Conservation (phyloP, 2,329 filamentous ascomycete genomes). For the Biscogniauxia mediterranea region DNA sequence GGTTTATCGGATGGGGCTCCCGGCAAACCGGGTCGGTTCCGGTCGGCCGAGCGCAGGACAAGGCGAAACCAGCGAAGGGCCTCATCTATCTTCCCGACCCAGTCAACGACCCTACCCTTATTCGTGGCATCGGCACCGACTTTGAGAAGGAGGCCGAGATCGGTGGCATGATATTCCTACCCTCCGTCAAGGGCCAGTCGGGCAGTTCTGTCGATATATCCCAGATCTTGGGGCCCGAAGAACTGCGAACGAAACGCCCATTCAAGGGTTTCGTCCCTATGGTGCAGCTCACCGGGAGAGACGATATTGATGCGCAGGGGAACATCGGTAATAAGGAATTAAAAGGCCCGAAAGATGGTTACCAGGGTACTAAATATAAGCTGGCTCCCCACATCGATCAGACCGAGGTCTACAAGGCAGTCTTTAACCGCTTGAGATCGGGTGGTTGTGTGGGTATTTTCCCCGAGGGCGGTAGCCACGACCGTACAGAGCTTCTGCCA, state of each 20-base stretch:
- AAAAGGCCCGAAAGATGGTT: constrained; percentile 58
- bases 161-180: constrained; percentile 83
- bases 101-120: constrained; percentile 74
- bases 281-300: constrained; percentile 77
- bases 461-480: constrained; percentile 93
- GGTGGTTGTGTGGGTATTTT: constrained; percentile 96
- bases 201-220: constrained; percentile 81
- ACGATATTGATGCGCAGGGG: constrained; percentile 67
- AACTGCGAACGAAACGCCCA: constrained; percentile 81
- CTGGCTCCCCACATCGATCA: constrained; percentile 92
- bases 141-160: constrained; percentile 76
- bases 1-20: constrained; percentile 88
- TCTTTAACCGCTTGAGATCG: constrained; percentile 77
- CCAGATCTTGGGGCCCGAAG: constrained; percentile 75
- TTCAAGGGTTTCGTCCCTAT: constrained; percentile 77
- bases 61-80: constrained; percentile 75
- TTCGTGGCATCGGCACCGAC: constrained; percentile 76
- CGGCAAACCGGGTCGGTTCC: constrained; percentile 84
- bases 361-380: constrained; percentile 79
- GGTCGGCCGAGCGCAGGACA: constrained; percentile 89
- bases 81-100: constrained; percentile 88
- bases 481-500: constrained; percentile 85
- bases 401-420: constrained; percentile 87
- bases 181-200: constrained; percentile 73
- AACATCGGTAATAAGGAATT: constrained; percentile 56